Percentiles rank a stretch among this genome's conserved stretches.
These are phyloP conservation scores for Xerocomus spinulosus DNA, from an alignment of 768 basidiomycete genomes.

Conservation along the genomic window DNA sequence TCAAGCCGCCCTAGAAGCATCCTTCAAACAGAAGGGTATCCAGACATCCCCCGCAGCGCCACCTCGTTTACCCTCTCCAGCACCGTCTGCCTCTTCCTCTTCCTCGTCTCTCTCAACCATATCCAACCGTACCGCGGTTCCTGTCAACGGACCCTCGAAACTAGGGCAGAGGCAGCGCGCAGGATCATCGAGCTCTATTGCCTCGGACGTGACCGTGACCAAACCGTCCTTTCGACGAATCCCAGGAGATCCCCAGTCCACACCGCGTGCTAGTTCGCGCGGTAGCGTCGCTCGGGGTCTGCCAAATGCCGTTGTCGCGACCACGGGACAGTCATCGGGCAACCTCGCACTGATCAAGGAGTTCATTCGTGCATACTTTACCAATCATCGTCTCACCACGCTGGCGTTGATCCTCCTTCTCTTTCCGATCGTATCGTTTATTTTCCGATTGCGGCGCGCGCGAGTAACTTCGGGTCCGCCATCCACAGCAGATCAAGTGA, in stretches of 20 bases:
- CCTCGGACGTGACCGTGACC: conserved; percentile 27
- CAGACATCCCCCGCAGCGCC: conserved; percentile 21
- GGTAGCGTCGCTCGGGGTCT: conserved; percentile 11
- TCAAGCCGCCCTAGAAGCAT: conserved; percentile 26
- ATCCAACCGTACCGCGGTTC: conserved; percentile 70
- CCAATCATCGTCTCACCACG: conserved; percentile 42
- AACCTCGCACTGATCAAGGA: conserved; percentile 44
- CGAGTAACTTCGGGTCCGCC: conserved; percentile 20
- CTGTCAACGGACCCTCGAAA: conserved; percentile 24
- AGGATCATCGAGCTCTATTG: conserved; percentile 20
- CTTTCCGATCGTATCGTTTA: conserved; percentile 41
- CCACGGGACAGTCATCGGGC: conserved; percentile 18
- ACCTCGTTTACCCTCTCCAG: conserved; percentile 40
- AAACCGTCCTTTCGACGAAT: conserved; percentile 8
- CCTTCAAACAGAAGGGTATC: conserved; percentile 26
- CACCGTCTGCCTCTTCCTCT: conserved; percentile 57
- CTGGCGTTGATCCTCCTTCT: conserved; percentile 40
- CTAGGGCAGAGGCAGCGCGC: conserved; percentile 13
- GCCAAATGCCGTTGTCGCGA: conserved; percentile 9
- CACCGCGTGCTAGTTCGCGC: conserved; percentile 12
- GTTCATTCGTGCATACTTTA: conserved; percentile 46
- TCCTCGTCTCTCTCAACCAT: conserved; percentile 63
- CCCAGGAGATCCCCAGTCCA: conserved; percentile 4
- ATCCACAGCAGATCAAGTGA: conserved; percentile 53
- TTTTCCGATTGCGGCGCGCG: conserved; percentile 48